These are phyloP conservation scores for Candida ovalis DNA, from an alignment of 805 yeast genomes.

Conservation along the genomic window DNA sequence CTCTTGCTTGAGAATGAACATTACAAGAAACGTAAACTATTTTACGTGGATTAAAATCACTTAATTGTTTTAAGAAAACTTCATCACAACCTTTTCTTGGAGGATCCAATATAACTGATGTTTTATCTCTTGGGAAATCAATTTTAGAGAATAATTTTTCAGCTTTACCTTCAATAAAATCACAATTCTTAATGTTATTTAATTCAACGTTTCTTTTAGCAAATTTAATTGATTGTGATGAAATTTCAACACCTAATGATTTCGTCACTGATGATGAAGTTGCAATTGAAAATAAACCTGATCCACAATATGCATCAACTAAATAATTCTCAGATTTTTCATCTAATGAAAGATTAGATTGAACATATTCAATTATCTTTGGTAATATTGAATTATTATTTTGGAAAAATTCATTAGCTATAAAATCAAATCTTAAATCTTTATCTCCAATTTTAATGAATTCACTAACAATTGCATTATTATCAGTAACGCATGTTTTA, in stretches of 20 bases:
- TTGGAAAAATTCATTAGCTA: constrained; percentile 96
- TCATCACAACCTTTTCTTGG: constrained; percentile 97
- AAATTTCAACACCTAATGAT: constrained; percentile 91
- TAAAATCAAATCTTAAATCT: constrained; percentile 77
- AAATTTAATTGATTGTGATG: constrained; percentile 85
- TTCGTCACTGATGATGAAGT: constrained; percentile 76
- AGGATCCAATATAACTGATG: constrained; percentile 92
- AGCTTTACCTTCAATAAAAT: constrained; percentile 87
- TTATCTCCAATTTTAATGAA: constrained; percentile 38
- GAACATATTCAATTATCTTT: constrained; percentile 74
- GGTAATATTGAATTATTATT: constrained; percentile 92
- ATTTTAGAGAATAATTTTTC: constrained; percentile 80
- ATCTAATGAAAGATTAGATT: constrained; percentile 53
- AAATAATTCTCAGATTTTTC: constrained; percentile 36
- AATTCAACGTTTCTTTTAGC: constrained; percentile 77
- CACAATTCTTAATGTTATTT: constrained; percentile 74
- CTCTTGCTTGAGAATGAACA: constrained; percentile 97
- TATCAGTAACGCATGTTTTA: constrained; percentile 74
- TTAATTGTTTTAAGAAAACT: constrained; percentile 77
- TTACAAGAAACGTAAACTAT: constrained; percentile 96
- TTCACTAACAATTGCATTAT: constrained; percentile 78
- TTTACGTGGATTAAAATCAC: constrained; percentile 77
- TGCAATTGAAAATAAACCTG: constrained; percentile 84
- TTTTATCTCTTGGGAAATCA: constrained; percentile 68
- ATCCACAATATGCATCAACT: constrained; percentile 22